Percentiles rank a stretch among this genome's conserved stretches.
Evolutionary conservation across 768 basidiomycete species (phyloP).

Genomic region (Epithele typhae): DNA sequence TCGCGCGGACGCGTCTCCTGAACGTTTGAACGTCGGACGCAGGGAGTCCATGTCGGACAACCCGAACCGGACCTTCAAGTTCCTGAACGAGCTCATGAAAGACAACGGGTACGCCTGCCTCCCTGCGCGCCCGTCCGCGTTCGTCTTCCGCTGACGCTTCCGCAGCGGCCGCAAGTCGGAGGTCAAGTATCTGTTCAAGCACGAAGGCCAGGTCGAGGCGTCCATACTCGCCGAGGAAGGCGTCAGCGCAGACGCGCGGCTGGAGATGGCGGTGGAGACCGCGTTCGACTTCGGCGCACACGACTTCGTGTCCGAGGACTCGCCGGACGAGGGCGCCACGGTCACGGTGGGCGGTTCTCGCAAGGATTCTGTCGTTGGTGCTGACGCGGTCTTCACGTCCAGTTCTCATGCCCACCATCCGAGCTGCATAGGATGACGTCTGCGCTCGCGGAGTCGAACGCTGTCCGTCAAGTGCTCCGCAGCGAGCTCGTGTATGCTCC

Average conservation of each 20-base stretch:
- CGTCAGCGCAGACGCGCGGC: slow-evolving; percentile 24
- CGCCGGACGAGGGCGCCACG: slow-evolving; percentile 27
- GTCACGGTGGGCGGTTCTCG: slow-evolving; percentile 24
- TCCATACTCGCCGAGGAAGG: slow-evolving; percentile 31
- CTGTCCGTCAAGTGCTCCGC: slow-evolving; percentile 36
- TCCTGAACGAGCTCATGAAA: slow-evolving; percentile 48
- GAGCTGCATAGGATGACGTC: slow-evolving; percentile 35
- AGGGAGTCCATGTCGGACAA: slow-evolving; percentile 66
- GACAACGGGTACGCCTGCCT: slow-evolving; percentile 39
- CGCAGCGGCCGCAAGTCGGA: slow-evolving; percentile 56
- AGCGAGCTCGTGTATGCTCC: slow-evolving; percentile 57
- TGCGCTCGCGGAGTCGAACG: slow-evolving; percentile 27
- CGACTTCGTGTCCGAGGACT: slow-evolving; percentile 38
- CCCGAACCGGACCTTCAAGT: slow-evolving; percentile 54
- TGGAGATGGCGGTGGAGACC: slow-evolving; percentile 36
- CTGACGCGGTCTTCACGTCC: neutral
- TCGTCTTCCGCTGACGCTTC: neutral
- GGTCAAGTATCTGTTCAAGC: slow-evolving; percentile 62
- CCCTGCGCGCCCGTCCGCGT: no score
- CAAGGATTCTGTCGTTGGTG: no score
- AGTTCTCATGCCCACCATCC: slow-evolving; percentile 46
- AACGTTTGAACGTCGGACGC: no score
- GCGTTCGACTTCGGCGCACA: slow-evolving; percentile 39
- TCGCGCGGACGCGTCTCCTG: slow-evolving; percentile 17
- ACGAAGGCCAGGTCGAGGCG: slow-evolving; percentile 49